phyloP scores from a whole-genome alignment of 2,329 filamentous ascomycete genomes.

The Ophiostoma himal-ulmi region DNA sequence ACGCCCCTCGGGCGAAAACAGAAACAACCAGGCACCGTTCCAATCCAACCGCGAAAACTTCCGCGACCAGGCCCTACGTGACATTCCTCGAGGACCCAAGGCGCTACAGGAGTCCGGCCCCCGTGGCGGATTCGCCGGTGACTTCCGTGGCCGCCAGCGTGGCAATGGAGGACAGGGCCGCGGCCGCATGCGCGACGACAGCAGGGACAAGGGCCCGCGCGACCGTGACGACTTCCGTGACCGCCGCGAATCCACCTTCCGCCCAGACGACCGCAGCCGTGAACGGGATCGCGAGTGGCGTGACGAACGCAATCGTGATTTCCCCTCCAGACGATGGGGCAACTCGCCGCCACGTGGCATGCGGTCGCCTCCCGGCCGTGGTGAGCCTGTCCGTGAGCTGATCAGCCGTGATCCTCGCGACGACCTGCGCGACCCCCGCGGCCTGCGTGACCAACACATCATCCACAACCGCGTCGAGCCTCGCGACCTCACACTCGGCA shows the following conservation, averaged over 20 bases:
- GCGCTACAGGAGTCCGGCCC: slow-evolving; percentile 66
- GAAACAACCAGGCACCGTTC: slow-evolving; percentile 55
- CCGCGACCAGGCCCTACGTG: slow-evolving; percentile 52
- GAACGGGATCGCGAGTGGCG: slow-evolving; percentile 48
- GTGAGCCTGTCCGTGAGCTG: slow-evolving; percentile 19
- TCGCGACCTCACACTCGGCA: slow-evolving; percentile 57
- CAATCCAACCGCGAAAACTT: slow-evolving; percentile 54
- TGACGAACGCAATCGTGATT: slow-evolving; percentile 41
- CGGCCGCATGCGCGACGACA: slow-evolving; percentile 59
- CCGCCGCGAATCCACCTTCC: slow-evolving; percentile 45
- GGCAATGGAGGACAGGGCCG: slow-evolving; percentile 51
- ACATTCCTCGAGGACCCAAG: slow-evolving; percentile 77
- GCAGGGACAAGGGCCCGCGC: slow-evolving; percentile 47
- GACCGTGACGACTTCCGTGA: slow-evolving; percentile 59
- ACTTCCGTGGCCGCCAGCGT: slow-evolving; percentile 57
- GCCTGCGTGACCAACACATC: slow-evolving; percentile 59
- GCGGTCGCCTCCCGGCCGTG: slow-evolving; percentile 37
- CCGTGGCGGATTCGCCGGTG: slow-evolving; percentile 59
- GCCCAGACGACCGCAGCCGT: slow-evolving; percentile 47
- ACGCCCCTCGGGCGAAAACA: slow-evolving; percentile 56
- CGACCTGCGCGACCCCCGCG: slow-evolving; percentile 34
- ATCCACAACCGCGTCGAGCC: slow-evolving; percentile 34
- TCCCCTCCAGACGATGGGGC: slow-evolving; percentile 48
- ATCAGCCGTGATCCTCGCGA: slow-evolving; percentile 30
- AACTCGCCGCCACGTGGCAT: slow-evolving; percentile 49